phyloP scores from a whole-genome alignment of 768 basidiomycete genomes.

The Psilocybe cubensis region DNA sequence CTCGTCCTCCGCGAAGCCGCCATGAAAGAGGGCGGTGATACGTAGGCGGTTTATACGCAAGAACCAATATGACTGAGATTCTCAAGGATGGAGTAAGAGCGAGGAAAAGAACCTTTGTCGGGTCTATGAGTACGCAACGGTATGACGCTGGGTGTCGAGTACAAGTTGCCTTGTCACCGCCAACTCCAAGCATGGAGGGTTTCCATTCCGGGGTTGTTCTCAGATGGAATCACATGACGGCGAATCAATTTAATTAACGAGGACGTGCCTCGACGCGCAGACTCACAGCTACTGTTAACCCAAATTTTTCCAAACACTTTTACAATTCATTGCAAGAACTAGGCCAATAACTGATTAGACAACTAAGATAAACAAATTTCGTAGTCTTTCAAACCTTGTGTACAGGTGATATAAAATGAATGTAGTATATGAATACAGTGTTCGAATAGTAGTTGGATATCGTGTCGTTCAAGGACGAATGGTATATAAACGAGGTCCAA shows the following conservation, averaged over 20 bases:
- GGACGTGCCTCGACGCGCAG: no score
- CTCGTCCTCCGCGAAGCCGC: conserved; percentile 42
- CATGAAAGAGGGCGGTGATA: conserved; percentile 14
- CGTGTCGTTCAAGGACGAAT: conserved; percentile 13
- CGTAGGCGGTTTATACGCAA: background rate
- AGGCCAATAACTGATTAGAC: no score
- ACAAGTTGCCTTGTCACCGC: conserved; percentile 9
- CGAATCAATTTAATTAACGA: conserved; percentile 8
- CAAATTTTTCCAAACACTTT: no score
- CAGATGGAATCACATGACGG: conserved; percentile 24
- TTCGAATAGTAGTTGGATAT: conserved; percentile 17
- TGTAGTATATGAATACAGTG: conserved; percentile 15
- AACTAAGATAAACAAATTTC: no score
- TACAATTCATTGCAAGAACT: no score
- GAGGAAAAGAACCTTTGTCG: background rate
- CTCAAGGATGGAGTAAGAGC: background rate
- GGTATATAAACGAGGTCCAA: conserved; percentile 18
- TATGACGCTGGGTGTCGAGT: background rate
- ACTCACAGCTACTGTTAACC: no score
- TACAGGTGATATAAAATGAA: conserved; percentile 8
- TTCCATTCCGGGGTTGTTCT: conserved; percentile 14
- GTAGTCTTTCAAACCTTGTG: background rate
- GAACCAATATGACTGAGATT: background rate
- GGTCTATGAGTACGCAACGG: background rate
- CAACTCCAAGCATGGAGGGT: conserved; percentile 4